Conservation (phyloP, 2,329 filamentous ascomycete genomes). For the Botrytis sinoallii region DNA sequence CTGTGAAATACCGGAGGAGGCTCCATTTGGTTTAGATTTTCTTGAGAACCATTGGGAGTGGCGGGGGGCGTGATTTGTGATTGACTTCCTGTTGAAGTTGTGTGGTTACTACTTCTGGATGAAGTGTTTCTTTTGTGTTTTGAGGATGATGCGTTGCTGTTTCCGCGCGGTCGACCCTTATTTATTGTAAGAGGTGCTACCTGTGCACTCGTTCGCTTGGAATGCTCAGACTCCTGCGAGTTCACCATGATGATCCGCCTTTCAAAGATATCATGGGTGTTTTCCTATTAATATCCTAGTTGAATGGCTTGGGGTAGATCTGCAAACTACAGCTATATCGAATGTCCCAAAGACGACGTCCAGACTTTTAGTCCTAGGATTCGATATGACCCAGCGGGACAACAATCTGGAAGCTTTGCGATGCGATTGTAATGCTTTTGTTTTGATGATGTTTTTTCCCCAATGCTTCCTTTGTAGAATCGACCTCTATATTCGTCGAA, state of each 20-base stretch:
- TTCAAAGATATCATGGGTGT: conserved; percentile 15
- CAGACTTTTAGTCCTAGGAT: not conserved
- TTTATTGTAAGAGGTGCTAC: conserved; percentile 58
- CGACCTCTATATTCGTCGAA: not conserved
- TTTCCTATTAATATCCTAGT: not conserved
- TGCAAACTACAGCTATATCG: not conserved
- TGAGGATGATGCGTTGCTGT: conserved; percentile 39
- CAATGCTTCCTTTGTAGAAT: not conserved
- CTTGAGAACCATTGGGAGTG: conserved; percentile 67
- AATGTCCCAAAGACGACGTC: not conserved
- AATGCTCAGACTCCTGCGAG: conserved; percentile 31
- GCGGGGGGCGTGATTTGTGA: conserved; percentile 72
- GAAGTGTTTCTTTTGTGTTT: conserved; percentile 44
- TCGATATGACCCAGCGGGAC: not conserved
- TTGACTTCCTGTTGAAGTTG: conserved; percentile 31
- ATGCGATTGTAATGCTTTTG: not conserved
- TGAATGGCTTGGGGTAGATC: not conserved
- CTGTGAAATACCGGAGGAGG: conserved; percentile 74
- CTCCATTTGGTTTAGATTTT: conserved; percentile 46
- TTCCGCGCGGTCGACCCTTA: conserved; percentile 41
- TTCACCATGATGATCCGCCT: conserved; percentile 34
- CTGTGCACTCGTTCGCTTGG: conserved; percentile 53
- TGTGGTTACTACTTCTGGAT: conserved; percentile 37
- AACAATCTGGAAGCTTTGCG: not conserved
- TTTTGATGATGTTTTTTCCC: conserved; percentile 1